phyloP scores from a whole-genome alignment of 768 basidiomycete genomes.

The Suillus alpinus region DNA sequence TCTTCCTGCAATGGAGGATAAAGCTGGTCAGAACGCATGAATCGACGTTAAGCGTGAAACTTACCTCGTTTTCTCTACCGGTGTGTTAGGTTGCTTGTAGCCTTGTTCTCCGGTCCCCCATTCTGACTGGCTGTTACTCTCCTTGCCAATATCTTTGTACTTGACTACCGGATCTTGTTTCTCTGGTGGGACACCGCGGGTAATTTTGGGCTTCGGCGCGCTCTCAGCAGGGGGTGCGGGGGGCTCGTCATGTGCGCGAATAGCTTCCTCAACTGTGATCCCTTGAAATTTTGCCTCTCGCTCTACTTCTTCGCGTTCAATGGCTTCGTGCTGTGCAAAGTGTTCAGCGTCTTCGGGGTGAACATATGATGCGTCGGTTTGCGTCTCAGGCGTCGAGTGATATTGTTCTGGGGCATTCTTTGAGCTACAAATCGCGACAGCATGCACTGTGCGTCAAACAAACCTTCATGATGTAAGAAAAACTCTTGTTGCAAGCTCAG shows the following conservation, averaged over 20 bases:
- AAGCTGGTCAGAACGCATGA: conserved; percentile 1
- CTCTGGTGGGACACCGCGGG: conserved; percentile 59
- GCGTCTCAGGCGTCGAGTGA: conserved; percentile 96
- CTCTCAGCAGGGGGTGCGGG: conserved; percentile 16
- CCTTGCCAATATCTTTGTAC: conserved; percentile 53
- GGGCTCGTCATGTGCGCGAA: conserved; percentile 49
- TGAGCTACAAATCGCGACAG: neutral
- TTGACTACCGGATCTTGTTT: conserved; percentile 65
- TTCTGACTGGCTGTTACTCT: conserved; percentile 53
- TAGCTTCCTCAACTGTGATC: conserved; percentile 69
- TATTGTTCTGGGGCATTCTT: conserved; percentile 59
- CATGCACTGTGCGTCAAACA: conserved; percentile 12
- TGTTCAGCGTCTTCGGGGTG: conserved; percentile 95
- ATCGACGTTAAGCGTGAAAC: conserved; percentile 14
- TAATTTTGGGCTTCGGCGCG: conserved; percentile 47
- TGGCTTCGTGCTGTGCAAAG: conserved; percentile 82
- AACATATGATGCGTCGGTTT: conserved; percentile 90
- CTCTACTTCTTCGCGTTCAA: conserved; percentile 82
- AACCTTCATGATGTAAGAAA: conserved; percentile 97
- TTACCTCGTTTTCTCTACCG: conserved; percentile 74
- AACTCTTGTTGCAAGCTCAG: conserved; percentile 55
- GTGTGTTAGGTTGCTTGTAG: conserved; percentile 68
- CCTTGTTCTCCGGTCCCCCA: conserved; percentile 74
- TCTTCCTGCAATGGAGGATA: conserved; percentile 46
- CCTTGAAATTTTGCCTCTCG: conserved; percentile 85